Conservation (phyloP, 139 green algal species). For the Coelastrella sp. region DNA sequence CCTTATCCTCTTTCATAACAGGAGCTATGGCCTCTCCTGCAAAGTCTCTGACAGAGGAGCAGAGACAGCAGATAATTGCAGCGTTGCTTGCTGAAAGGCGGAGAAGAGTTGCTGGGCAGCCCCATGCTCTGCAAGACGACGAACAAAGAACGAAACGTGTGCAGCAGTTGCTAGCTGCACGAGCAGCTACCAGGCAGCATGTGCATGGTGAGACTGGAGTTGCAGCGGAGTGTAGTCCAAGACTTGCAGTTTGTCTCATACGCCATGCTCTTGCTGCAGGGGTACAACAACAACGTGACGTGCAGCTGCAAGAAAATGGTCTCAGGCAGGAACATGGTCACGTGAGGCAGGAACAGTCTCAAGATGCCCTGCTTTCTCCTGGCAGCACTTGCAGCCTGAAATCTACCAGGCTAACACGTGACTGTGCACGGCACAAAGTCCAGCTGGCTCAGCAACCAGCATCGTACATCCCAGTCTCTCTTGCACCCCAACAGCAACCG, state of each 20-base stretch:
- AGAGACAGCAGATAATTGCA: conserved; percentile 25
- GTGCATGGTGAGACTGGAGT: neutral
- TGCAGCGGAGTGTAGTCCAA: neutral
- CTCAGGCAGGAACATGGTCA: neutral
- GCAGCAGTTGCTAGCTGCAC: neutral
- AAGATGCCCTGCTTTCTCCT: conserved; percentile 26
- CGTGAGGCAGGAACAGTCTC: neutral
- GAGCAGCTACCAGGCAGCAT: conserved; percentile 30
- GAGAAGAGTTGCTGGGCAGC: neutral
- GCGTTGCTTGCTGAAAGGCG: conserved; percentile 27
- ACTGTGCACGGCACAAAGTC: too few relatives aligned
- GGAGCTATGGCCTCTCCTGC: neutral
- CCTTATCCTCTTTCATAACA: too few relatives aligned
- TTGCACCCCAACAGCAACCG: neutral
- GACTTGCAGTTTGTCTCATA: neutral
- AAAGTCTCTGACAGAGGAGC: conserved; percentile 1
- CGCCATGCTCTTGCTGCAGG: neutral
- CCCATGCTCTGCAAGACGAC: neutral
- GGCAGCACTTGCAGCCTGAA: conserved; percentile 18
- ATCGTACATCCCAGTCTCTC: neutral
- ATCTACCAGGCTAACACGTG: too few relatives aligned
- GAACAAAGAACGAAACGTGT: conserved; percentile 3
- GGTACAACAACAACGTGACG: neutral
- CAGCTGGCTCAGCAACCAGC: too few relatives aligned
- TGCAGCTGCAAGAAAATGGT: too few relatives aligned